Conservation (phyloP, 805 yeast genomes). For the Ogataea glucozyma region DNA sequence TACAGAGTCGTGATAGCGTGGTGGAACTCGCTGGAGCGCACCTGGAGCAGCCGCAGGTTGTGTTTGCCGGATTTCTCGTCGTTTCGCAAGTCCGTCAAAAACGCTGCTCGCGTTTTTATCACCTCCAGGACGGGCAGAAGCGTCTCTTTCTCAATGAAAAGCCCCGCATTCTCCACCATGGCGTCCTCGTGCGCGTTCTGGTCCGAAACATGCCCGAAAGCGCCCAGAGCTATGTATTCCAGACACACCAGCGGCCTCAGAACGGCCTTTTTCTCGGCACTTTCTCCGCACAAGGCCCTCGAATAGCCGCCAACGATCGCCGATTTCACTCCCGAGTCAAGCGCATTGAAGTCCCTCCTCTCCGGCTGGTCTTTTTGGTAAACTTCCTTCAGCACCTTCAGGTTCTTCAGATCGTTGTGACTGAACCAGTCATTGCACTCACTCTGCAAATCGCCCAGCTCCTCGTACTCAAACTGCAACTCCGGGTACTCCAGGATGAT, state of each 20-base stretch:
- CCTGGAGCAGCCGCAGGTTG: constrained; percentile 11
- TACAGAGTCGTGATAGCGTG: constrained; percentile 33
- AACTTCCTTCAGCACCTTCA: constrained; percentile 19
- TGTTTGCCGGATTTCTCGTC: constrained; percentile 17
- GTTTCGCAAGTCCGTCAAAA: constrained; percentile 25
- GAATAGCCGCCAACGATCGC: not conserved
- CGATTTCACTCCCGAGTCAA: not conserved
- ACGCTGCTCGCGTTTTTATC: constrained; percentile 13
- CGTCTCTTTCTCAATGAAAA: constrained; percentile 21
- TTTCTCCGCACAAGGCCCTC: not conserved
- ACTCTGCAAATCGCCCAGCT: constrained; percentile 35
- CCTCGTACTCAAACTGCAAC: constrained; percentile 44
- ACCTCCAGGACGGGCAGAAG: constrained; percentile 19
- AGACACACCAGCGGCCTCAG: constrained; percentile 24
- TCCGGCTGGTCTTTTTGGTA: constrained; percentile 9
- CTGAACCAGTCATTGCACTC: constrained; percentile 47
- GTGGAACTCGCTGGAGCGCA: constrained; percentile 31
- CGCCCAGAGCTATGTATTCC: constrained; percentile 34
- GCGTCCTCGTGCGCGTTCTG: constrained; percentile 24
- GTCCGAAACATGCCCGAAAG: constrained; percentile 25
- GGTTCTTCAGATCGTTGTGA: constrained; percentile 30
- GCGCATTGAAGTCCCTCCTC: not conserved
- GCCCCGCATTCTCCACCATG: constrained; percentile 27
- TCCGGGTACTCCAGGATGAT: constrained; percentile 41
- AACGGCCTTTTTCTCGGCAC: not conserved